Conservation (phyloP, 257 asterid genomes). For the Salvia miltiorrhiza region DNA sequence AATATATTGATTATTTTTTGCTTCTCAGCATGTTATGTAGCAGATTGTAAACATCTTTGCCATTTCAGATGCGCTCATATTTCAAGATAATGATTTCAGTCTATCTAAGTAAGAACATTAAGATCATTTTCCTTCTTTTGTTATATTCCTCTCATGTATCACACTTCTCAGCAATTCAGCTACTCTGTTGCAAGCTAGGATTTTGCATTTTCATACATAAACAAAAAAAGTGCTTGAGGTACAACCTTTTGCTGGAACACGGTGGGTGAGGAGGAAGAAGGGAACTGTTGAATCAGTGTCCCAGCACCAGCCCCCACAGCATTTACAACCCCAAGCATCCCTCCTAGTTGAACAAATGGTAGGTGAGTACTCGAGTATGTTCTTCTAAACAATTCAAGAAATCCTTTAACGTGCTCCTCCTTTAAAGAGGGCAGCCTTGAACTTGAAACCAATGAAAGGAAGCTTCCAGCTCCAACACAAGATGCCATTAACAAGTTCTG, state of each 20-base stretch:
- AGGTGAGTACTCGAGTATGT: constrained; percentile 60
- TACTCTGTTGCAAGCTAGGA: not conserved
- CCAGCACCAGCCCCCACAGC: constrained; percentile 88
- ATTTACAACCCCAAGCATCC: constrained; percentile 83
- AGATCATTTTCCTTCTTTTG: not conserved
- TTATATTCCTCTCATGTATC: not conserved
- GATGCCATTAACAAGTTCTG: constrained; percentile 79
- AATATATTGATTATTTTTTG: not conserved
- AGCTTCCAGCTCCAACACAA: constrained; percentile 85
- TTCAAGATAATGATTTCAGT: too few relatives aligned
- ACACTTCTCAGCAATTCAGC: not conserved
- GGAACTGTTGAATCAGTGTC: constrained; percentile 33
- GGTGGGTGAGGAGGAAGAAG: constrained; percentile 23
- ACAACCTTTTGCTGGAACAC: constrained; percentile 54
- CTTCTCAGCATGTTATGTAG: not conserved
- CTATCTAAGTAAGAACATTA: not conserved
- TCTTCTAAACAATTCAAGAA: constrained; percentile 57
- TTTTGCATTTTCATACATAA: not conserved
- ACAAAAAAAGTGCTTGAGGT: not conserved
- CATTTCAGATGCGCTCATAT: too few relatives aligned
- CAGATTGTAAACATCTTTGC: not conserved
- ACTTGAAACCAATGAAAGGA: constrained; percentile 54
- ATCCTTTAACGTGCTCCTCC: constrained; percentile 48
- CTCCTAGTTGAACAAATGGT: constrained; percentile 75
- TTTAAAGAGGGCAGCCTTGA: constrained; percentile 55